phyloP scores from a whole-genome alignment of 2,329 filamentous ascomycete species.

The Dactylellina sp. region DNA sequence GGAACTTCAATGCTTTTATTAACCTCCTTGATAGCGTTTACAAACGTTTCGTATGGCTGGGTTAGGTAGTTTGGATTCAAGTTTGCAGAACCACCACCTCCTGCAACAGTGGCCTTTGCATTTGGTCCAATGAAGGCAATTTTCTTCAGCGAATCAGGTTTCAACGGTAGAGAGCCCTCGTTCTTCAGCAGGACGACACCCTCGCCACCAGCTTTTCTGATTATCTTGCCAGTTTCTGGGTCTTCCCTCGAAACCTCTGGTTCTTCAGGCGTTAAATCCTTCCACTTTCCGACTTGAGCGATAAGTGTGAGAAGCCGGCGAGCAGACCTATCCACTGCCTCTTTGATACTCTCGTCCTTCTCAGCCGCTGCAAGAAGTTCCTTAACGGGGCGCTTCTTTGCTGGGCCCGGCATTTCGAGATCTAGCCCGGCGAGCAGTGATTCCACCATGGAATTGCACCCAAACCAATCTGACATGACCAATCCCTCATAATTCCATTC shows the following conservation, averaged over 20 bases:
- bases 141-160: constrained; percentile 38
- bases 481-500: constrained; percentile 63
- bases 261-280: constrained; percentile 54
- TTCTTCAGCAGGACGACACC: constrained; percentile 61
- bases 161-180: constrained; percentile 58
- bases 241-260: constrained; percentile 41
- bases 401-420: constrained; percentile 70
- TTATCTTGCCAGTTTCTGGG: constrained; percentile 53
- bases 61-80: constrained; percentile 51
- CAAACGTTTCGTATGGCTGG: constrained; percentile 51
- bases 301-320: constrained; percentile 42
- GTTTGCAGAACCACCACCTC: constrained; percentile 49
- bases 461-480: constrained; percentile 64
- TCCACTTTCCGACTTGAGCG: constrained; percentile 53
- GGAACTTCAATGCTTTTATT: constrained; percentile 39
- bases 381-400: constrained; percentile 37
- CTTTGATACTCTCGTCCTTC: constrained; percentile 31
- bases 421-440: constrained; percentile 69
- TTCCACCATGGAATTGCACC: constrained; percentile 69
- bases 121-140: constrained; percentile 78
- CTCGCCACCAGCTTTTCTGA: constrained; percentile 58
- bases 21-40: constrained; percentile 37
- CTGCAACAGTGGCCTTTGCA: constrained; percentile 48
- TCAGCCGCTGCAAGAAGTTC: constrained; percentile 35
- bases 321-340: constrained; percentile 39